Conservation (phyloP, 768 basidiomycete genomes). For the Boletus edulis region DNA sequence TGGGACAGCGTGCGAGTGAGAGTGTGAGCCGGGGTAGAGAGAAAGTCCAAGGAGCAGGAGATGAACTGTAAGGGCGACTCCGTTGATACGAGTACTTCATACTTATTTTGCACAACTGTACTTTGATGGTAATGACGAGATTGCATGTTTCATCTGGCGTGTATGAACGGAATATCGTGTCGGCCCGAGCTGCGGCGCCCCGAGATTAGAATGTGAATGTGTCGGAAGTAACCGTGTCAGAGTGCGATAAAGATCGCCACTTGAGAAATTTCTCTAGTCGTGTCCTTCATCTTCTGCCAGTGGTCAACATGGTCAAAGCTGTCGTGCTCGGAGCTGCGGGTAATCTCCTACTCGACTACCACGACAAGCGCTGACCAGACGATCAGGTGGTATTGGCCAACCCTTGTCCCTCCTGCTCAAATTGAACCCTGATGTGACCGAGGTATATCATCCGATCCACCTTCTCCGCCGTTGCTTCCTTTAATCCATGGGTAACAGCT, state of each 20-base stretch:
- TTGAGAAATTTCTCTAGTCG: neutral
- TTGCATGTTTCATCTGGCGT: neutral
- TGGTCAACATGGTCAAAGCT: slow-evolving; percentile 53
- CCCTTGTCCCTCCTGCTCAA: slow-evolving; percentile 92
- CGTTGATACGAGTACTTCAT: no score
- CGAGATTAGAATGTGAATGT: neutral
- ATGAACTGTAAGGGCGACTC: neutral
- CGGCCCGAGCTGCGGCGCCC: neutral
- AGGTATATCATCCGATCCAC: slow-evolving; percentile 42
- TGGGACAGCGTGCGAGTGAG: slow-evolving; percentile 20
- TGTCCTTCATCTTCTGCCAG: neutral
- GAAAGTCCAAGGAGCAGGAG: neutral
- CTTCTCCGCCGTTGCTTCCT: neutral
- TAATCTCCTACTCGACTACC: slow-evolving; percentile 28
- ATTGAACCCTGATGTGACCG: slow-evolving; percentile 73
- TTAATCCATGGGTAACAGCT: slow-evolving; percentile 47
- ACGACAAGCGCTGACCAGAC: slow-evolving; percentile 1
- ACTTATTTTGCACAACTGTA: neutral
- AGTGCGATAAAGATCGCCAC: slow-evolving; percentile 16
- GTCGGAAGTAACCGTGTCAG: slow-evolving; percentile 17
- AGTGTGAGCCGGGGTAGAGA: neutral
- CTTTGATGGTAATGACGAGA: neutral
- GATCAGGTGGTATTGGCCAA: slow-evolving; percentile 91
- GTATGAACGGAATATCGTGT: no score
- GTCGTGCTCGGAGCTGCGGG: slow-evolving; percentile 97